A percentile compares a stretch with the other conserved stretches of the same genome.
Evolutionary conservation across 2,329 filamentous ascomycete species (phyloP).

Genomic region (Pseudogymnoascus sp.): DNA sequence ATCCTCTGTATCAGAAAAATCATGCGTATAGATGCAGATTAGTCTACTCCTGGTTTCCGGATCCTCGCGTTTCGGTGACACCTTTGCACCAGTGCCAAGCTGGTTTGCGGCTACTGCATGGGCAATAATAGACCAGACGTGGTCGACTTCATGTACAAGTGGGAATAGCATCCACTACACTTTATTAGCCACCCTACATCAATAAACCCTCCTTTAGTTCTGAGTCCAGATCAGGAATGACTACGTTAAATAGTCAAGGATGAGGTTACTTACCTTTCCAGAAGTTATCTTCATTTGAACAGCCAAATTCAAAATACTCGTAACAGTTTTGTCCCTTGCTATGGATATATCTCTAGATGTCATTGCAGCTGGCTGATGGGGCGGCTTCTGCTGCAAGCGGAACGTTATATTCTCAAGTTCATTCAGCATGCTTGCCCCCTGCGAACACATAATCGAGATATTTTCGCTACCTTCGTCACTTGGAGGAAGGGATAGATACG

Average conservation of each 20-base stretch:
- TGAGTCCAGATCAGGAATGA: background rate
- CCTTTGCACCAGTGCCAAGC: constrained; percentile 67
- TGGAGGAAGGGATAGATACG: constrained; percentile 37
- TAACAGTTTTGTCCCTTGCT: constrained; percentile 38
- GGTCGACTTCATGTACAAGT: constrained; percentile 44
- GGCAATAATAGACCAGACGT: constrained; percentile 59
- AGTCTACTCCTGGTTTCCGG: constrained; percentile 42
- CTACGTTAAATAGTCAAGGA: background rate
- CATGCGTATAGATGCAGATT: constrained; percentile 70
- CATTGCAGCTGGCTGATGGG: constrained; percentile 14
- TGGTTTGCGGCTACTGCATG: constrained; percentile 59
- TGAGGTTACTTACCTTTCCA: constrained; percentile 51
- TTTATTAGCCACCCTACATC: background rate
- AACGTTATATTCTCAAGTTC: constrained; percentile 32
- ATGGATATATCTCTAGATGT: constrained; percentile 20
- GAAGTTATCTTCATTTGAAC: constrained; percentile 47
- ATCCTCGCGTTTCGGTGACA: constrained; percentile 48
- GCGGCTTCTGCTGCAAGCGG: constrained; percentile 41
- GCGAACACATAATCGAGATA: background rate
- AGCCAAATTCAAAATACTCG: constrained; percentile 55
- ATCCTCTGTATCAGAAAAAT: constrained; percentile 64
- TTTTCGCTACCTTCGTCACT: background rate
- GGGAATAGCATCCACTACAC: constrained; percentile 69
- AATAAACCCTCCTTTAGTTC: background rate
- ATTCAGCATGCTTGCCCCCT: constrained; percentile 27